Evolutionary conservation across 495 filamentous ascomycete species (phyloP), one percentile per base, ranked within the genome.

Genomic region (Talaromyces adpressus): DNA sequence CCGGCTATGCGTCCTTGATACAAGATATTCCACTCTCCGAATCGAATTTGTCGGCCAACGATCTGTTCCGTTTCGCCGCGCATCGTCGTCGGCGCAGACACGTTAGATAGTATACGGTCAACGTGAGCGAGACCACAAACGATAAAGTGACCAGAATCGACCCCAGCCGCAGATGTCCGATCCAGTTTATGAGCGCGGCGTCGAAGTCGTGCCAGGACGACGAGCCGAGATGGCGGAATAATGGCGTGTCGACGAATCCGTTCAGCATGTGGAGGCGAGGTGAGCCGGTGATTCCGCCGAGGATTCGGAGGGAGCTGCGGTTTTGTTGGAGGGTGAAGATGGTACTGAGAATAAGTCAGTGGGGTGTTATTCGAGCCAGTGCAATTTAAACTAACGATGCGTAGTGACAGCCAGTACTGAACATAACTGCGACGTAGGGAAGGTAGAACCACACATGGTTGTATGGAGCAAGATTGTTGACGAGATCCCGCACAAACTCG

Each of bases 181-280:
- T 7, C 54, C 34, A 52, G 25, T 58, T 64, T 16, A 64, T 59
- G 1, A 64, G 25, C n/a, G 57, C 30, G 6, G 75, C 78, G 59
- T 80, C 78, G 29, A 71, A 76, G 7, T 71, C 75, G 60, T 80
- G 78, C 76, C 78, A 80, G 8, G 73, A 77, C 12, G 76, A 79
- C 54, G 74, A 76, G n/a, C 77, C 77, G 20, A 79, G 69, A 53
- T 80, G 78, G 51, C 74, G 69, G 62, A 79, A 79, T 3, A 80
- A 62, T 4, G 77, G 78, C 0, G 78, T 80, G 20, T 70, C 70
- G 4, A 79, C 76, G n/a, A 60, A 69, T 1, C 76, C 78, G 59
- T 75, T 80, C n/a, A 80, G 68, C 59, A 69, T 73, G 61, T 79
- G 78, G 63, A 80, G 57, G n/a, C 68, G 67, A 16, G 66, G 52